These are phyloP conservation scores for Paramecium tetraurelia DNA, from an alignment of 73 alveolate genomes.

Conservation along the genomic window DNA sequence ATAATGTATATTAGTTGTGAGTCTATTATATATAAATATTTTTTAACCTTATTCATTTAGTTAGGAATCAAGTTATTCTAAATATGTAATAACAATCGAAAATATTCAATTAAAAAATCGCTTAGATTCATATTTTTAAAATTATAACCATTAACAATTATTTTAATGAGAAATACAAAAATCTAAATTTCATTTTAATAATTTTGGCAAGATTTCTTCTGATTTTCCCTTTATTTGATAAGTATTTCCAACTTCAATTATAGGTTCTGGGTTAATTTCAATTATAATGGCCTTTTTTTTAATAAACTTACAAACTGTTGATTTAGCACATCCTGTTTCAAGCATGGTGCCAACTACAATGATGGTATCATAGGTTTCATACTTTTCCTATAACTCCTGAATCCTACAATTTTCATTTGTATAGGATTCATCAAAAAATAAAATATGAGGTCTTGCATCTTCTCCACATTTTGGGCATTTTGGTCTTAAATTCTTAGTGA, in stretches of 20 bases:
- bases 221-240: conserved; percentile 54
- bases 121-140: no score
- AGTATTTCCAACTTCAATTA: conserved; percentile 60
- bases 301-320: conserved; percentile 48
- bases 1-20: not conserved
- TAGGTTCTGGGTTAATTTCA: conserved; percentile 71
- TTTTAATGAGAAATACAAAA: no score
- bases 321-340: conserved; percentile 68
- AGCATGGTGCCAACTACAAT: conserved; percentile 78
- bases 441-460: conserved; percentile 71
- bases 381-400: not conserved
- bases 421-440: conserved; percentile 79
- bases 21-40: not conserved
- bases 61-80: not conserved
- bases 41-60: not conserved
- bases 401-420: conserved; percentile 51
- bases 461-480: conserved; percentile 68
- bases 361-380: conserved; percentile 55
- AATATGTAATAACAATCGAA: no score
- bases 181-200: conserved; percentile 50
- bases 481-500: conserved; percentile 57
- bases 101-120: not conserved
- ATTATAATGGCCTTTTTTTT: conserved; percentile 63
- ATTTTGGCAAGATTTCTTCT: conserved; percentile 67
- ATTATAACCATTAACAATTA: no score